phyloP scores from a whole-genome alignment of 2,329 filamentous ascomycete genomes.

The Cadophora sp. region DNA sequence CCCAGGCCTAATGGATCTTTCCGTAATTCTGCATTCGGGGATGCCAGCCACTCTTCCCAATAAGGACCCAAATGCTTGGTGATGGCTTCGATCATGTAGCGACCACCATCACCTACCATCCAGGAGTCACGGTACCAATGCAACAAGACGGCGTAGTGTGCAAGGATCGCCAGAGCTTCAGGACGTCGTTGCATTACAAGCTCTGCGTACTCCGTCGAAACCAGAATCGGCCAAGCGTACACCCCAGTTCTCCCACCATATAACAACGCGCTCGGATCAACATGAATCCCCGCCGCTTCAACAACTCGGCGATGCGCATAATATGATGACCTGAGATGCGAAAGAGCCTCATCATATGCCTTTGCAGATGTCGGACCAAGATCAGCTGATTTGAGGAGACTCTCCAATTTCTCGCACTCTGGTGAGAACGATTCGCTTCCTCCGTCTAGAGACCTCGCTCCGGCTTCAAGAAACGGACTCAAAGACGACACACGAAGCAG shows the following conservation, averaged over 20 bases:
- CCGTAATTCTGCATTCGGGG: conserved; percentile 3
- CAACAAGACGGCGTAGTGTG: conserved; percentile 47
- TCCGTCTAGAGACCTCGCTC: neutral
- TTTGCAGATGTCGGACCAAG: conserved; percentile 3
- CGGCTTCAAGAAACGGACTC: conserved; percentile 1
- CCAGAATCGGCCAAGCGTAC: conserved; percentile 12
- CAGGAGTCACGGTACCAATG: conserved; percentile 38
- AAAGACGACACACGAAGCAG: neutral
- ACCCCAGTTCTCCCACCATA: conserved; percentile 5
- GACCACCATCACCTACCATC: conserved; percentile 35
- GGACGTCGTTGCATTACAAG: conserved; percentile 41
- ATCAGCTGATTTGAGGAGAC: conserved; percentile 9
- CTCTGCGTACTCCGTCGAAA: conserved; percentile 37
- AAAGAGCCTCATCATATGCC: neutral
- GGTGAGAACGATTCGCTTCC: neutral
- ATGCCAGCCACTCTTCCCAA: conserved; percentile 33
- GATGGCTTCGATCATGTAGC: conserved; percentile 35
- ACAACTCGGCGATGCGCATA: neutral
- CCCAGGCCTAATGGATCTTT: neutral
- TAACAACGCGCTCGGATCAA: neutral
- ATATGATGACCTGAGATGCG: neutral
- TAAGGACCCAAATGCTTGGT: conserved; percentile 27
- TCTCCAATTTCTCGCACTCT: neutral
- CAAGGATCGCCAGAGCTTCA: conserved; percentile 47
- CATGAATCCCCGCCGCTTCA: too few species aligned